Evolutionary conservation across 495 filamentous ascomycete species (phyloP).

Genomic region (Tuber brumale): DNA sequence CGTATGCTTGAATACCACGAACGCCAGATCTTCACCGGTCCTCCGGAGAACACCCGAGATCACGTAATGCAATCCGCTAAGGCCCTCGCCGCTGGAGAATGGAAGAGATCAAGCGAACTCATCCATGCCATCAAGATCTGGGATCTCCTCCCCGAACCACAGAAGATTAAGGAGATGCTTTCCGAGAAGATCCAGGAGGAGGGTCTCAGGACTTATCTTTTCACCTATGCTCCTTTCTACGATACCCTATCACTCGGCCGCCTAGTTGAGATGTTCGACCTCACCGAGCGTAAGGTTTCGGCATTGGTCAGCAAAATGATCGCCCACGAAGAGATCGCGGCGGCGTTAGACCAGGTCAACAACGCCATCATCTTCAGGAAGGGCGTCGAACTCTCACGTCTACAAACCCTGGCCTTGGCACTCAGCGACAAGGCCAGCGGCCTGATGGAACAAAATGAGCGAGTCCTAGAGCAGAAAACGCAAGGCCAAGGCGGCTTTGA

Average conservation of each 20-base stretch:
- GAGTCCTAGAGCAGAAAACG: slow-evolving; percentile 91
- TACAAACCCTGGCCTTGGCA: slow-evolving; percentile 90
- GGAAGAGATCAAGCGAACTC: slow-evolving; percentile 90
- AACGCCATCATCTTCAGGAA: slow-evolving; percentile 97
- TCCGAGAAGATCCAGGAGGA: slow-evolving; percentile 97
- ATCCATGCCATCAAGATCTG: slow-evolving; percentile 98
- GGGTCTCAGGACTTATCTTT: slow-evolving; percentile 94
- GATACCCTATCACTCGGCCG: slow-evolving; percentile 84
- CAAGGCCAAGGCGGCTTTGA: slow-evolving; percentile 93
- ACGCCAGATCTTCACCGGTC: slow-evolving; percentile 96
- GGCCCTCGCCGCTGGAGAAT: slow-evolving; percentile 90
- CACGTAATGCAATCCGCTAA: slow-evolving; percentile 98
- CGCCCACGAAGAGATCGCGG: slow-evolving; percentile 93
- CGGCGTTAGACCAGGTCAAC: slow-evolving; percentile 96
- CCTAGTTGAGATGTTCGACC: slow-evolving; percentile 90
- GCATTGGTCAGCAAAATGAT: slow-evolving; percentile 99
- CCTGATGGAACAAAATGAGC: slow-evolving; percentile 94
- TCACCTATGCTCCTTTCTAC: slow-evolving; percentile 99
- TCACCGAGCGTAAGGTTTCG: slow-evolving; percentile 77
- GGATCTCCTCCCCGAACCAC: slow-evolving; percentile 86
- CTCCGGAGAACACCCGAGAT: slow-evolving; percentile 95
- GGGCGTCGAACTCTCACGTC: slow-evolving; percentile 91
- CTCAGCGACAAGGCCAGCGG: slow-evolving; percentile 91
- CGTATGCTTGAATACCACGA: slow-evolving; percentile 99
- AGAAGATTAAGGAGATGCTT: slow-evolving; percentile 92